Base-by-base conservation (phyloP, 1,284 basidiomycete species). In the Trichosporon sp. region DNA sequence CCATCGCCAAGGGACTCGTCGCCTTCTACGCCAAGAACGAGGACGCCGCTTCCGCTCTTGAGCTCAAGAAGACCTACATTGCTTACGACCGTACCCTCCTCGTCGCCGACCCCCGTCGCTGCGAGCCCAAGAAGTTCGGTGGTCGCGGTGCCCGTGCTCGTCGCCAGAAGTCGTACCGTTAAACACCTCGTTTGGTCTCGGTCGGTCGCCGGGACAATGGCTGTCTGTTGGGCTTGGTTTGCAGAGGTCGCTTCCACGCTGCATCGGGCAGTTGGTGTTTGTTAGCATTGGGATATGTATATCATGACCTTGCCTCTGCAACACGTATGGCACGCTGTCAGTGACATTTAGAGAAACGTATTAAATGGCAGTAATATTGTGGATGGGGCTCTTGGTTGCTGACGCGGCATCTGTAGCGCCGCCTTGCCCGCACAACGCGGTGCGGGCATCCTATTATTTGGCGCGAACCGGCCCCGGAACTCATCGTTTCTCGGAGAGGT, bases 111-210 rank as follows among this genome's bases (percentile, higher is more conserved):
- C 96, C 96, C 75, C 89, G 95, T 83, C 90, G 95, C 85, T 92
- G 91, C 89, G 95, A 99, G 84, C 95, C 95, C 78, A 98, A 98
- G 90, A 99, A 97, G 81, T 95, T 97, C 81, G 93, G 93, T 87
- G 93, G 93, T 85, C 85, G 84, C 80, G 93, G 93, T 89, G 93
- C 93, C 72, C 91, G 92, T 87, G 91, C 92, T 69, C 90, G 92
- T 85, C 89, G 92, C 83, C 92, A 95, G 85, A 95, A 95, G 83
- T 93, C 91, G 87, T 94, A 94, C 87, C 91, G 91, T 86, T 94
- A 87, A 90, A 82, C 77, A 63, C 37, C 64, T 64, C 64, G 57
- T 40, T 27, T 31, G 27, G 37, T 56, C 29, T 25, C 46, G 36
- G 49, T 54, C 49, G 49, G 49, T 54, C 25, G 23, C 46, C 49